Percentiles rank a stretch among this genome's conserved stretches.
These are phyloP conservation scores for Metarhizium guizhouense DNA, from an alignment of 2,329 filamentous ascomycete species.

Conservation along the genomic window DNA sequence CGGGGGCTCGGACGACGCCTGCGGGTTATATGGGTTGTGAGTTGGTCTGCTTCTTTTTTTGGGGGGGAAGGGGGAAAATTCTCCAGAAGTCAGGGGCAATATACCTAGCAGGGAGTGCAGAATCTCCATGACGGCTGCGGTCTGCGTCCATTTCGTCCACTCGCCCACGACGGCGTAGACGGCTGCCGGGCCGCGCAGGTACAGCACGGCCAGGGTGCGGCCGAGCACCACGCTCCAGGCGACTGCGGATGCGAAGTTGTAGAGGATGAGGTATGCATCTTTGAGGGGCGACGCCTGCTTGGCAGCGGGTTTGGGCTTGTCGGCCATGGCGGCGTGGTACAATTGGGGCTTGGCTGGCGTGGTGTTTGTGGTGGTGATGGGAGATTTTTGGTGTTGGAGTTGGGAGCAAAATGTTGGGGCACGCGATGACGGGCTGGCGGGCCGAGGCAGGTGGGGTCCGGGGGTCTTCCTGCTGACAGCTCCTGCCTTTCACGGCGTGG, in stretches of 20 bases:
- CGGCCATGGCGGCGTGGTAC: slow-evolving; percentile 1
- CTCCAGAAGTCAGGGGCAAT: slow-evolving; percentile 9
- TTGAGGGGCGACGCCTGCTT: slow-evolving; percentile 23
- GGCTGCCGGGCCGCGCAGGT: slow-evolving; percentile 42
- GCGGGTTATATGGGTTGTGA: not conserved
- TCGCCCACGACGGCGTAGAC: slow-evolving; percentile 55
- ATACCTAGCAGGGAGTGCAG: slow-evolving; percentile 69
- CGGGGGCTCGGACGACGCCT: slow-evolving; percentile 79
- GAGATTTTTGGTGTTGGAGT: not conserved
- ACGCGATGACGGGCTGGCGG: too few relatives aligned
- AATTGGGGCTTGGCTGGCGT: not conserved
- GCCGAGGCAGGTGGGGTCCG: too few relatives aligned
- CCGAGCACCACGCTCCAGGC: slow-evolving; percentile 74
- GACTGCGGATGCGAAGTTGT: slow-evolving; percentile 70
- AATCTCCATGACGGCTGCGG: slow-evolving; percentile 72
- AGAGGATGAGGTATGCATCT: slow-evolving; percentile 67
- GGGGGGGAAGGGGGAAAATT: too few relatives aligned
- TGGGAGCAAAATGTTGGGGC: not conserved
- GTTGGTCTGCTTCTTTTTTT: not conserved
- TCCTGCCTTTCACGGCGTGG: too few relatives aligned
- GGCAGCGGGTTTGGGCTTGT: not conserved
- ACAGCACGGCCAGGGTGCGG: slow-evolving; percentile 50
- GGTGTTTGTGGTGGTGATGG: not conserved
- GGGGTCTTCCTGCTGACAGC: too few relatives aligned
- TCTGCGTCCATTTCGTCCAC: slow-evolving; percentile 75